A percentile compares a stretch with the other conserved stretches of the same genome.
Evolutionary conservation across 192 early-diverging fungal genomes (phyloP).

Genomic region (Bifiguratus adelaidae): DNA sequence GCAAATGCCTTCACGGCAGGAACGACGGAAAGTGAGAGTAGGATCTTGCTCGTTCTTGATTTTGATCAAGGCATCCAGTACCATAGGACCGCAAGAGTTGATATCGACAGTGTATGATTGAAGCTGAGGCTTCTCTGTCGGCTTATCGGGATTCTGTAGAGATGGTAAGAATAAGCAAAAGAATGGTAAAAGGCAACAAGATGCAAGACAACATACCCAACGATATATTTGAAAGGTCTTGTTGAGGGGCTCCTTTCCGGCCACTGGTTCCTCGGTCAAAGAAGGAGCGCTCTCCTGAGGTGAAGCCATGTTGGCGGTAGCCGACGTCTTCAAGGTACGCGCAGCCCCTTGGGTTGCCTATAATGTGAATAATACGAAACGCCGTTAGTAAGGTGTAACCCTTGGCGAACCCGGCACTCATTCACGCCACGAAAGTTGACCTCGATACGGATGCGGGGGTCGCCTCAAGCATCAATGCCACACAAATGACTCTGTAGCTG

Average conservation of each 20-base stretch:
- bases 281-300: slow-evolving; percentile 6
- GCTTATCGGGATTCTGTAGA: slow-evolving; percentile 74
- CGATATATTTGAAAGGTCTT: slow-evolving; percentile 96
- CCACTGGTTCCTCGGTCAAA: slow-evolving; percentile 2
- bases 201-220: slow-evolving; percentile 52
- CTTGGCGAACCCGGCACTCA: no score
- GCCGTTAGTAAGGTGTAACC: no score
- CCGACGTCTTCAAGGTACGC: slow-evolving; percentile 33
- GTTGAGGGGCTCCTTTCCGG: slow-evolving; percentile 46
- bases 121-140: slow-evolving; percentile 78
- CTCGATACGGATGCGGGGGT: no score
- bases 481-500: no score
- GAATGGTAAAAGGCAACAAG: neutral
- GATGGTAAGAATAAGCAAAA: neutral
- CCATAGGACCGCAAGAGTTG: slow-evolving; percentile 91
- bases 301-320: slow-evolving; percentile 20
- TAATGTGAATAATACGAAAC: no score
- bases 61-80: slow-evolving; percentile 91
- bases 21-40: slow-evolving; percentile 90
- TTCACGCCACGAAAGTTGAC: no score
- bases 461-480: no score
- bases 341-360: neutral
- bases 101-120: slow-evolving; percentile 86
- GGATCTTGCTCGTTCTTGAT: slow-evolving; percentile 95
- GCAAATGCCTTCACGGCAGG: slow-evolving; percentile 96